A percentile compares a stretch with the other conserved stretches of the same genome.
Evolutionary conservation across 257 asterid genomes (phyloP).

Genomic region (Capsicum pubescens): DNA sequence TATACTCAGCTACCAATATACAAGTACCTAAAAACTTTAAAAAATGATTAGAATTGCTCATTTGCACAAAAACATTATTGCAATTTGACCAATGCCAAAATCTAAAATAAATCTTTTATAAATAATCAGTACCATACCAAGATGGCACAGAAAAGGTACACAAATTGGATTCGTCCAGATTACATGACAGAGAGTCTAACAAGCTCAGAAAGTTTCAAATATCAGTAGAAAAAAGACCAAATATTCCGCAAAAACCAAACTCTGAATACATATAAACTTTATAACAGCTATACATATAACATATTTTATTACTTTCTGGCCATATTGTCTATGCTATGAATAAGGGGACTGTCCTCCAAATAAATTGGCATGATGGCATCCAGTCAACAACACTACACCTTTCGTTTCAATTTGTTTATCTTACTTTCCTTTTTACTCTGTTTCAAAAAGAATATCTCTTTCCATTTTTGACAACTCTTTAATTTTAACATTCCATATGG

Average conservation of each 20-base stretch:
- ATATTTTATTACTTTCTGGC: background rate
- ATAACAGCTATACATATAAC: background rate
- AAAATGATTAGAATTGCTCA: background rate
- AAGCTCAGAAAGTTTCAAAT: background rate
- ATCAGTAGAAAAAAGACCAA: background rate
- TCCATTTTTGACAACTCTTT: no score
- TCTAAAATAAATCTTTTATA: background rate
- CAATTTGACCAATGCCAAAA: slow-evolving; percentile 1
- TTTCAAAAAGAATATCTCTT: no score
- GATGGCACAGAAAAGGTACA: background rate
- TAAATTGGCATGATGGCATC: background rate
- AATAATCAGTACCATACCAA: background rate
- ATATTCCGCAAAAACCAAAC: background rate
- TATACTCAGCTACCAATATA: background rate
- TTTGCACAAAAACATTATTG: background rate
- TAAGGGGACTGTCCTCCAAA: background rate
- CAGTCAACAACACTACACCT: background rate
- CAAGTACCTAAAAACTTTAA: background rate
- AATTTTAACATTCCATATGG: no score
- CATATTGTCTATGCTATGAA: background rate
- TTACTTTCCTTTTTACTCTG: no score
- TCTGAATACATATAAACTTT: background rate
- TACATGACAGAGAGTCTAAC: background rate
- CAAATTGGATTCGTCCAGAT: background rate
- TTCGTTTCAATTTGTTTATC: no score